Conservation (phyloP, 169 alveolate genomes). For the Babesia divergens region DNA sequence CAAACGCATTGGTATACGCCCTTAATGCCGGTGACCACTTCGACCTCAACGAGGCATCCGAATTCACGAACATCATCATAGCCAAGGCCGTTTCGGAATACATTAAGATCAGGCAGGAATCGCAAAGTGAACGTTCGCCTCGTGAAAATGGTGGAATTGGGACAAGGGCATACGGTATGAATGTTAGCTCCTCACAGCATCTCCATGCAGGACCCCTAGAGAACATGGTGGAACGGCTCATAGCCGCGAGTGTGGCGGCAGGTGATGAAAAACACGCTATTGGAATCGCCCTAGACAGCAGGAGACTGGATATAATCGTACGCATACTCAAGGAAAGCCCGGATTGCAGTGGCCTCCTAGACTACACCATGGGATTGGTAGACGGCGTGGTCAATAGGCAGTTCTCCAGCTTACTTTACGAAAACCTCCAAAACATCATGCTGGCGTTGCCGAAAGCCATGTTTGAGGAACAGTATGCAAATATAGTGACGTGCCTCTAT, state of each 20-base stretch:
- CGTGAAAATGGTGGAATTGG: neutral
- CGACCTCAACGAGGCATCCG: slow-evolving; percentile 75
- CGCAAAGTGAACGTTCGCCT: neutral
- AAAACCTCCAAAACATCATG: slow-evolving; percentile 34
- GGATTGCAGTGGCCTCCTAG: neutral
- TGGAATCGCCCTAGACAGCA: slow-evolving; percentile 93
- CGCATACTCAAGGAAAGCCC: slow-evolving; percentile 72
- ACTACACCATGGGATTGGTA: slow-evolving; percentile 41
- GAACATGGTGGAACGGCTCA: slow-evolving; percentile 84
- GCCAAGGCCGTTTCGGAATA: slow-evolving; percentile 76
- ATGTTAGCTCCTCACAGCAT: neutral
- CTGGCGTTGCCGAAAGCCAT: slow-evolving; percentile 6
- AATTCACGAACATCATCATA: slow-evolving; percentile 72
- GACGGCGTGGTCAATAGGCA: slow-evolving; percentile 37
- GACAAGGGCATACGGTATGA: neutral
- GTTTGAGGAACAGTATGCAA: slow-evolving; percentile 13
- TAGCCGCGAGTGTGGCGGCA: slow-evolving; percentile 81
- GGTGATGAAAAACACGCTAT: slow-evolving; percentile 87
- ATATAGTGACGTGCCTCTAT: slow-evolving; percentile 75
- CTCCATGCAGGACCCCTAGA: slow-evolving; percentile 71
- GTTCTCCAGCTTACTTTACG: slow-evolving; percentile 41
- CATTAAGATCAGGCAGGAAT: slow-evolving; percentile 25
- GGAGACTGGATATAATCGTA: slow-evolving; percentile 87
- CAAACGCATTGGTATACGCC: slow-evolving; percentile 90
- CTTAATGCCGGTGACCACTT: slow-evolving; percentile 90